A percentile compares a stretch with the other conserved stretches of the same genome.
Evolutionary conservation across 2,329 filamentous ascomycete genomes (phyloP).

Genomic region (Rhytidhysteron rufulum): DNA sequence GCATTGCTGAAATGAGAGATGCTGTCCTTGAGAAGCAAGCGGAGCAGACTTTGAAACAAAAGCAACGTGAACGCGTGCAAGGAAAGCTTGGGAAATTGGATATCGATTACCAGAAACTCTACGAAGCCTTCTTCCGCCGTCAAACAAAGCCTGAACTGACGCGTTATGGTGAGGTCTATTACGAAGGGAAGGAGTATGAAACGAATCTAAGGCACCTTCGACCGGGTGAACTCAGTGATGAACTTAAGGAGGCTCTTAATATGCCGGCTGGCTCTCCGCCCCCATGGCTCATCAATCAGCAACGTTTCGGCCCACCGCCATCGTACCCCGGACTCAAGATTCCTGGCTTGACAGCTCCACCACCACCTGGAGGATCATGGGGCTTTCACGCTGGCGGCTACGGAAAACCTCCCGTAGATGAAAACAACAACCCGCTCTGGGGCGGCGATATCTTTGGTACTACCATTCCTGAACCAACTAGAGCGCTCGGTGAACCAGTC

Average conservation of each 20-base stretch:
- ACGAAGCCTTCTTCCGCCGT: conserved; percentile 97
- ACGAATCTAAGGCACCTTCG: conserved; percentile 88
- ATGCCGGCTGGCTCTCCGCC: conserved; percentile 91
- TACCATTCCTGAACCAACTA: conserved; percentile 58
- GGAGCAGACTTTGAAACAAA: conserved; percentile 86
- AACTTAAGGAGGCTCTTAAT: conserved; percentile 85
- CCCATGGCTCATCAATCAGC: conserved; percentile 96
- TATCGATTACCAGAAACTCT: conserved; percentile 97
- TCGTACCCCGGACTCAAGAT: conserved; percentile 96
- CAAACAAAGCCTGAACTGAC: conserved; percentile 95
- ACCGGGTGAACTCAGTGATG: conserved; percentile 84
- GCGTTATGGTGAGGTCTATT: conserved; percentile 97
- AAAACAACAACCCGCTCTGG: conserved; percentile 85
- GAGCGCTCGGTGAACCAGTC: conserved; percentile 63
- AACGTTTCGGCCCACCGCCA: conserved; percentile 87
- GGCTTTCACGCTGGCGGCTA: conserved; percentile 94
- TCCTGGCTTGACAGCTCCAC: conserved; percentile 87
- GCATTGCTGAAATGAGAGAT: conserved; percentile 96
- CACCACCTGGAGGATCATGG: conserved; percentile 85
- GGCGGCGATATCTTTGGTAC: conserved; percentile 94
- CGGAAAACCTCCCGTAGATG: conserved; percentile 92
- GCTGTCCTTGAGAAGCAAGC: conserved; percentile 94
- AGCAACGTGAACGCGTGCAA: conserved; percentile 88
- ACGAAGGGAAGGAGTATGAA: conserved; percentile 97
- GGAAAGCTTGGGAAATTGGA: conserved; percentile 97